Evolutionary conservation across 345 rosid species (phyloP), one percentile per base, ranked within the genome.

Genomic region (Eucalyptus coolabah): DNA sequence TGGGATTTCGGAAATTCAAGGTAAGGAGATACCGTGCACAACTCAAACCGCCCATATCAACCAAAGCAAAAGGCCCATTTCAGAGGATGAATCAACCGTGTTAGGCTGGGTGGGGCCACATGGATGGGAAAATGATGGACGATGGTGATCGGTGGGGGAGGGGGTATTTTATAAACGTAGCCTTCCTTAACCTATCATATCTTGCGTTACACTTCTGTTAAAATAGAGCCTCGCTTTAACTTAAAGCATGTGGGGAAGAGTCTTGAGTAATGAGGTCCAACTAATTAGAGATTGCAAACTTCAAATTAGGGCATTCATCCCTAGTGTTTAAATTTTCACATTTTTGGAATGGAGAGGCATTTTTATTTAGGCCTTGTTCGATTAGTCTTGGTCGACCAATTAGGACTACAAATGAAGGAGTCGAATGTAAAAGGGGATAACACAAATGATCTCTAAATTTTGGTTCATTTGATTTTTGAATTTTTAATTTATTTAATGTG

Each of bases 161-260:
- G 44, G 7, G 45, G 23, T 67, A 18, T 69, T 69, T 32, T 69
- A 18, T 30, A 37, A 37, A 72, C 82, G 82, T 32, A 72, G 82
- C 45, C 82, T 72, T 37, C 82, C 82, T 37, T 37, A 37, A 72
- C 45, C 91, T 86, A 87, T 85, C 91, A 89, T 81, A 63, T 47
- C 95, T 90, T 93, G 90, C 53, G 88, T 53, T 56, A 11, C 95
- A 93, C 94, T 93, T 88, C 87, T 92, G 44, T 88, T 91, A 42
- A 24, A 88, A 47, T 7, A 83, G 91, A 87, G 90, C 87, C 91
- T 90, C 81, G 95, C 95, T 94, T 95, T 89, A 88, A 37, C 93
- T 88, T 88, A 89, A 94, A 93, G 94, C 86, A 87, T 90, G 91
- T 28, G 88, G 4, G 85, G 1, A 6, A 37, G 26, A 10, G 45